Evolutionary conservation across 2,329 filamentous ascomycete genomes (phyloP).

Genomic region (Ploettnerulaceae sp.): DNA sequence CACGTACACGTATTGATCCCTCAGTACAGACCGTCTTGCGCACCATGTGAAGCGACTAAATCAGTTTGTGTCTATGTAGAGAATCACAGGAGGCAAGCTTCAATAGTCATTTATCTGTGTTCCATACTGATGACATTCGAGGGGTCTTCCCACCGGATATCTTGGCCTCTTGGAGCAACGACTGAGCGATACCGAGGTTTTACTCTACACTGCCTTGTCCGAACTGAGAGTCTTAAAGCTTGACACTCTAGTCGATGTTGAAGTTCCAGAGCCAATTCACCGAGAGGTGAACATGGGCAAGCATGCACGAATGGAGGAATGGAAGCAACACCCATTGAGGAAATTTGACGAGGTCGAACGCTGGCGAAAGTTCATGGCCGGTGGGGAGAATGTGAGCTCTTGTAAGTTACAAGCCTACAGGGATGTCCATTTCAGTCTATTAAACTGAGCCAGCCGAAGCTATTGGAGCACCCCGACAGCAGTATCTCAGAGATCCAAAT

Average conservation of each 20-base stretch:
- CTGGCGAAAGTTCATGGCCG: background rate
- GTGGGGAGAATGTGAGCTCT: background rate
- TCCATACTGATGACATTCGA: slow-evolving; percentile 8
- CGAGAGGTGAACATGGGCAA: background rate
- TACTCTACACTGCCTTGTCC: slow-evolving; percentile 26
- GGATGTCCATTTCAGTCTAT: background rate
- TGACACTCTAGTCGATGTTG: background rate
- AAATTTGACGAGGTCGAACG: slow-evolving; percentile 1
- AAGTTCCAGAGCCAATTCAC: background rate
- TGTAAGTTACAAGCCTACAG: background rate
- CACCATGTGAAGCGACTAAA: background rate
- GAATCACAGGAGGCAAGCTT: slow-evolving; percentile 3
- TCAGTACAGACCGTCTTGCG: slow-evolving; percentile 5
- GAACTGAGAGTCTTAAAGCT: slow-evolving; percentile 4
- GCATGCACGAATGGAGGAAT: slow-evolving; percentile 7
- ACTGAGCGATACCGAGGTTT: slow-evolving; percentile 32
- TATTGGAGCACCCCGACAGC: too few relatives aligned
- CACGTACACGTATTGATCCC: background rate
- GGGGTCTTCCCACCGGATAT: slow-evolving; percentile 38
- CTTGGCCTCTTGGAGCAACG: slow-evolving; percentile 38
- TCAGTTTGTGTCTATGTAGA: slow-evolving; percentile 3
- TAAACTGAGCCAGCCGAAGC: too few relatives aligned
- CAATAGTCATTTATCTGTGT: background rate
- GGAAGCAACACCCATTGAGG: slow-evolving; percentile 6
- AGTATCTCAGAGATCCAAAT: too few relatives aligned